Base-by-base conservation (phyloP, 352 stramenopile genomes). In the Phytophthora megakarya region DNA sequence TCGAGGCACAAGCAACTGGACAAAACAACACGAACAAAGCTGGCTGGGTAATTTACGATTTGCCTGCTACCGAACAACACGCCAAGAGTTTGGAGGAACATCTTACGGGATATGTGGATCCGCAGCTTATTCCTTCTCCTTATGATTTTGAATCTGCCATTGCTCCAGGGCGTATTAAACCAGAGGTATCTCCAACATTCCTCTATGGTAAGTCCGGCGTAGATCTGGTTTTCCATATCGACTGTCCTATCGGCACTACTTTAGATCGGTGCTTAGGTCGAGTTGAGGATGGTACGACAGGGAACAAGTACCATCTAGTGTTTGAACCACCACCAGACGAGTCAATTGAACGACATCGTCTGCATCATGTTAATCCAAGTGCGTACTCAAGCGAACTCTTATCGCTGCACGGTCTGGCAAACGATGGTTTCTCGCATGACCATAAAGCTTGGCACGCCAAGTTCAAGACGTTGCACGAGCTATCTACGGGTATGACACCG, bases 211-310 rank as follows among this genome's bases (percentile, higher is more conserved):
- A 87, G 51, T 90, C 86, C 7, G 84, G 86, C 1, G 46, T 93
- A 6, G 84, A 93, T 55, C 47, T 92, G 10, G 86, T 88, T 23
- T 92, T 95, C 33, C 75, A 86, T 47, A 67, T 93, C 15, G 55
- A 81, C 16, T 82, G 76, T 50, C 51, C 68, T 18, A 63, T 61
- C 18, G 61, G 56, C 2, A 61, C 59, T 4, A 56, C 78, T 13
- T 54, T 90, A 3, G 75, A 92, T 35, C 76, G 84, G 12, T 90
- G 84, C 45, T 64, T 93, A 21, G 82, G 84, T 6, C 67, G 78
- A 55, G 53, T 92, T 12, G 69, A 86, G 25, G 82, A 93, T 46
- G 35, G 35, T 2, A 72, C 65, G 6, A 88, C 82, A 15, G 53
- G 68, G 23, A 55, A 72, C 6, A 59, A 65, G 22, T 73, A 68